Evolutionary conservation across 1,284 basidiomycete genomes (phyloP), one percentile per base, ranked within the genome.

Genomic region (Flammula alnicola): DNA sequence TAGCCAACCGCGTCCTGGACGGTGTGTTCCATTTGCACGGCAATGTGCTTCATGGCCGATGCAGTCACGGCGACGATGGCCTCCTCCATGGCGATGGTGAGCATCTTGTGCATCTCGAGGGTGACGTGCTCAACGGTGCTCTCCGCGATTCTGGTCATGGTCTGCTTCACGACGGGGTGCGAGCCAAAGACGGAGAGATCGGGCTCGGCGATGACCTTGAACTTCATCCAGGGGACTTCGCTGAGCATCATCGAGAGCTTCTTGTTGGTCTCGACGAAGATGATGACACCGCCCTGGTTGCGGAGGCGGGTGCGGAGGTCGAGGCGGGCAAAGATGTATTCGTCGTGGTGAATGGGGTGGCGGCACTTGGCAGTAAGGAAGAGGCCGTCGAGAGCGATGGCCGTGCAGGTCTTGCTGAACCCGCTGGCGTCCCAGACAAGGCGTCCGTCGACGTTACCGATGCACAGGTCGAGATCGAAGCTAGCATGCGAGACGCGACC

Each of bases 171-270:
- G 27, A 57, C 55, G 3, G 55, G 55, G 36, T 57, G 55, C 35
- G 37, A 44, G 30, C 45, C 47, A 40, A 57, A 57, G 25, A 57
- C 36, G 39, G 47, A 48, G 30, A 57, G 51, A 25, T 57, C 55
- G 29, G 55, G 55, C 40, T 57, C 55, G 19, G 55, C 55, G 27
- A 57, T 57, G 36, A 57, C 52, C 47, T 57, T 57, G 52, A 57
- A 57, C 23, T 54, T 57, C 55, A 57, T 57, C 55, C 55, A 57
- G 14, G 55, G 55, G 9, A 57, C 55, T 36, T 57, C 55, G 47
- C 55, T 57, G 35, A 57, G 55, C 55, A 57, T 54, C 47, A 47
- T 45, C 16, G 55, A 57, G 17, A 57, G 50, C 39, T 57, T 57
- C 31, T 52, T 51, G 47, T 57, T 52, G 27, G 53, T 53, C 42